phyloP scores from a whole-genome alignment of 108 stramenopile genomes.

The Nitzschia sp. region DNA sequence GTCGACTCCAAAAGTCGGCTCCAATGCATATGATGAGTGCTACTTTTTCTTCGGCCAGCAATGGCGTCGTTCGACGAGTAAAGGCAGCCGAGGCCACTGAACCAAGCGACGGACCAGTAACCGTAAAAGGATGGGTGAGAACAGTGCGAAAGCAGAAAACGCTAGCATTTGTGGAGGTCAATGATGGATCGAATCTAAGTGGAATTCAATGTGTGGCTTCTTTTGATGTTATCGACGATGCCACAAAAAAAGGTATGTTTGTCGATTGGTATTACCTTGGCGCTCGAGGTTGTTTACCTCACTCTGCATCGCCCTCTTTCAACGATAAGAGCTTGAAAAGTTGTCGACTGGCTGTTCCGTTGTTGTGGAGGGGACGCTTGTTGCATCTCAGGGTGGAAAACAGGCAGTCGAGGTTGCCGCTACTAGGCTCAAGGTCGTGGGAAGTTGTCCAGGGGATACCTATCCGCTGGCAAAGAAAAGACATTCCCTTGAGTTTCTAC shows the following conservation, averaged over 20 bases:
- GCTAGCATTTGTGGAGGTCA: conserved; percentile 95
- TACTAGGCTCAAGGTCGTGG: conserved; percentile 77
- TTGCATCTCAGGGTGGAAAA: conserved; percentile 85
- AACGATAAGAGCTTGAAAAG: conserved; percentile 79
- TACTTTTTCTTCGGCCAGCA: background rate
- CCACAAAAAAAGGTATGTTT: conserved; percentile 57
- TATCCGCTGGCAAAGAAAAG: conserved; percentile 99
- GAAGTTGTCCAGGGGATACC: conserved; percentile 88
- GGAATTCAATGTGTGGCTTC: conserved; percentile 92
- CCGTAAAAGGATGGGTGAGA: conserved; percentile 96
- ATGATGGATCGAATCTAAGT: conserved; percentile 93
- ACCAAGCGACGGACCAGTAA: conserved; percentile 68
- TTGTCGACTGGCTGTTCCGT: conserved; percentile 94
- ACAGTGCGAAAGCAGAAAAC: conserved; percentile 98
- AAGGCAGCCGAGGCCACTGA: conserved; percentile 66
- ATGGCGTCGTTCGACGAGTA: conserved; percentile 44
- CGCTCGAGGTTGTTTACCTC: too few relatives aligned
- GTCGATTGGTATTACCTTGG: too few relatives aligned
- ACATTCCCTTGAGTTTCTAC: conserved; percentile 95
- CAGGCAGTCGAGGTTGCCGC: conserved; percentile 92
- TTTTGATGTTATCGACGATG: conserved; percentile 68
- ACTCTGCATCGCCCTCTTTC: too few relatives aligned
- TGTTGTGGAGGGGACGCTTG: conserved; percentile 77
- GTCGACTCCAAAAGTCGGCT: too few relatives aligned
- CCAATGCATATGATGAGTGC: background rate